phyloP scores from a whole-genome alignment of 805 yeast genomes.

The Kodamaea lidongshanica region DNA sequence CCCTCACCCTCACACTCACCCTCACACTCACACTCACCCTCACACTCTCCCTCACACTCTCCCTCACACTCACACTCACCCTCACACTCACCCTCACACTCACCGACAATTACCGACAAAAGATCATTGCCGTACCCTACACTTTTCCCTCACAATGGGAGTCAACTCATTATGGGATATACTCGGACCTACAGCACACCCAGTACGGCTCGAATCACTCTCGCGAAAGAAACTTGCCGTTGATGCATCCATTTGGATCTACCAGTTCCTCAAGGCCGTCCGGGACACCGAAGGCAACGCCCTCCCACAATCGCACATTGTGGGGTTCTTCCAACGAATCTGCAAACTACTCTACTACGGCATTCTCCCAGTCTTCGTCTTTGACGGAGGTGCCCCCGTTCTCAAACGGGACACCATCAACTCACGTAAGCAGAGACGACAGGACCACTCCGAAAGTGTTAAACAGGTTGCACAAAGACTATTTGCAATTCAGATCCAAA shows the following conservation, averaged over 20 bases:
- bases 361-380: conserved; percentile 81
- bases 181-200: conserved; percentile 81
- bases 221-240: conserved; percentile 78
- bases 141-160: too few species aligned
- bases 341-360: conserved; percentile 88
- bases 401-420: conserved; percentile 74
- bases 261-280: conserved; percentile 92
- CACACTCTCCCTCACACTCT: too few species aligned
- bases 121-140: too few species aligned
- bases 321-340: conserved; percentile 92
- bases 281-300: conserved; percentile 80
- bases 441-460: conserved; percentile 67
- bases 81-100: too few species aligned
- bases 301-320: conserved; percentile 73
- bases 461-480: conserved; percentile 72
- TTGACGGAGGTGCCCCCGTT: conserved; percentile 92
- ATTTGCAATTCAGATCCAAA: conserved; percentile 72
- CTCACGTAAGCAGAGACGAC: conserved; percentile 64
- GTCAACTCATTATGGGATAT: conserved; percentile 93
- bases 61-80: too few species aligned
- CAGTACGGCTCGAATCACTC: conserved; percentile 82
- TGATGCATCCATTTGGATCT: conserved; percentile 98
- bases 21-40: too few species aligned
- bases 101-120: too few species aligned
- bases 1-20: too few species aligned